A percentile compares a stretch with the other conserved stretches of the same genome.
Conservation (phyloP, 176 grass and related monocot species). For the sorghum (Sorghum bicolor) region DNA sequence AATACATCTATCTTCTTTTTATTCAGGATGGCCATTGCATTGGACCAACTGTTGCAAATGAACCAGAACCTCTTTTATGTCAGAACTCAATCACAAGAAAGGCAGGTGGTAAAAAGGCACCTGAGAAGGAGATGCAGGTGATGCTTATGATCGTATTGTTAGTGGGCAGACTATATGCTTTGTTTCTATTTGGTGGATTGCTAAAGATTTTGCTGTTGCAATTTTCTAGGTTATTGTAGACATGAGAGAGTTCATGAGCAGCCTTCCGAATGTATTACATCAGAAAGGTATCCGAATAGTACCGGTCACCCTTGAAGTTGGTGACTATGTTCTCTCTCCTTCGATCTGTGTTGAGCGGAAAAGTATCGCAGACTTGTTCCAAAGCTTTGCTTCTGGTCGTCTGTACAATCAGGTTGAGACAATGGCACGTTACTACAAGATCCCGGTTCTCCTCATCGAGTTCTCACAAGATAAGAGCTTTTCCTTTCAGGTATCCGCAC, state of each 20-base stretch:
- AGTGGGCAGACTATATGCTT: not conserved
- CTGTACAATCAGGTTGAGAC: constrained; percentile 89
- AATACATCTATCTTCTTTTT: constrained; percentile 21
- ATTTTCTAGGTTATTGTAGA: constrained; percentile 87
- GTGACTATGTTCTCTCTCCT: constrained; percentile 95
- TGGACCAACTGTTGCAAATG: constrained; percentile 62
- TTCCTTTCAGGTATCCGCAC: constrained; percentile 82
- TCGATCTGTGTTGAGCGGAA: constrained; percentile 95
- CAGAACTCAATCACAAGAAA: constrained; percentile 91
- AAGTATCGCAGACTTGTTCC: constrained; percentile 88
- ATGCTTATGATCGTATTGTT: constrained; percentile 26
- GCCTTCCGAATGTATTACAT: constrained; percentile 91
- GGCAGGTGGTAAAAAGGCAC: constrained; percentile 62
- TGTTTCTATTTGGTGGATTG: constrained; percentile 24
- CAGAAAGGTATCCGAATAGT: constrained; percentile 88
- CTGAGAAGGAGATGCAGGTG: constrained; percentile 88
- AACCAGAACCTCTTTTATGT: constrained; percentile 51
- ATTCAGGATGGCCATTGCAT: constrained; percentile 80
- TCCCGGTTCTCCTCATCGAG: constrained; percentile 94
- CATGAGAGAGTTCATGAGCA: constrained; percentile 98
- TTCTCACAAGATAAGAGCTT: constrained; percentile 97
- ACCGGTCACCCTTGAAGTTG: constrained; percentile 88
- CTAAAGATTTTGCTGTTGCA: constrained; percentile 15
- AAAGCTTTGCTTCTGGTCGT: constrained; percentile 95
- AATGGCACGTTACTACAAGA: constrained; percentile 93